Base-by-base conservation (phyloP, 2,329 filamentous ascomycete species). In the Nigrograna mackinnonii region DNA sequence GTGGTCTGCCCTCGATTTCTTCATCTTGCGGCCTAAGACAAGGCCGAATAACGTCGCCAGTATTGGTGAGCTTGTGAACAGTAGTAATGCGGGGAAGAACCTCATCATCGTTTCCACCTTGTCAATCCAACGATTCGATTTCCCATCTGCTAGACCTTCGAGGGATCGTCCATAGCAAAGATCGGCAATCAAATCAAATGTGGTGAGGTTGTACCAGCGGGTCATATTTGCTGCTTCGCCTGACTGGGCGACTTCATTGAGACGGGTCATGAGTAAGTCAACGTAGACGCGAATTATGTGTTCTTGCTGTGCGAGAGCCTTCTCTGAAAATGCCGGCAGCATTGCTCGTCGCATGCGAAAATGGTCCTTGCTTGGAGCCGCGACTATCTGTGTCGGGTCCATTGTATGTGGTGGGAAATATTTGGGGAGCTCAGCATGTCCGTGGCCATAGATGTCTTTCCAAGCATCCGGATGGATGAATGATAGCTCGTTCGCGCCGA, bases 281-380 rank as follows among this genome's bases (percentile, higher is more conserved):
- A 67, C 58, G 12, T 73, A 71, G 2, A 43, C 42, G 22, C 61
- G 47, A 42, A 76, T 48, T 45, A 68, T 48, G 3, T 55, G 47
- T 44, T 66, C 57, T 43, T 71, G 68, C 22, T 59, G 51, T 12
- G 54, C 55, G 22, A 72, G 42, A 1, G 65, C 65, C 35, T 59
- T 57, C 20, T 68, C 56, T 2, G 62, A 66, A 52, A 71, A 71
- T 4, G 62, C 63, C 35, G 66, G 52, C 2, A 22, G 66, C 50
- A 30, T 66, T 22, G 42, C 40, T 13, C 47, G 43, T 2, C 52
- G 47, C 32, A 43, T 43, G 7, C 49, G 44, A 5, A 47, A 35
- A 42, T 60, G 52, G 22, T 37, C 41, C 6, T 41, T 35, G 32
- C 49, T 44, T 22, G 44, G 41, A 6, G 46, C 37, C 5, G 37